Base-by-base conservation (phyloP, 108 stramenopile species). In the Pinguiococcus pyrenoidosus region DNA sequence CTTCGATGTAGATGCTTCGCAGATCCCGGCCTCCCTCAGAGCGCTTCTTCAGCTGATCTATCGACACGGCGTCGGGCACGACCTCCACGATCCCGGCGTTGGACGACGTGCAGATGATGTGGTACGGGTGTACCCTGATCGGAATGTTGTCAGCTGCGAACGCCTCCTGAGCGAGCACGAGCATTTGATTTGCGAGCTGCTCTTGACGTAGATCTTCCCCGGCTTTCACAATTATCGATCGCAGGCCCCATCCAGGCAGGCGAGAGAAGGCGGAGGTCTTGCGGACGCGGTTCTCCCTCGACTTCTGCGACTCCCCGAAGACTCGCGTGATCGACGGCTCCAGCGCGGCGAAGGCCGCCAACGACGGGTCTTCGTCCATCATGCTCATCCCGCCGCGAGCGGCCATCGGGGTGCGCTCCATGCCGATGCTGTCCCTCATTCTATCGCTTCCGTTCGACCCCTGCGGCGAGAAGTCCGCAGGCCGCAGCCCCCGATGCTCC, bases 151-250 rank as follows among this genome's bases (percentile, higher is more conserved):
- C 63, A 21, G 27, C 27, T 26, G 57, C 36, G 37, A 68, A 72
- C 22, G 65, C 51, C 14, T 38, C 25, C 28, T 54, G 29, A 3
- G 56, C 52, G 4, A 63, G 53, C 13, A 35, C 17, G 17, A 63
- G 59, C 16, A 38, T 32, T 33, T 5, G 37, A 5, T 37, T 65
- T 12, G 71, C 71, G 32, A 73, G 22, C 18, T 46, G 29, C 25
- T 73, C 71, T 44, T 57, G 51, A 16, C 64, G 39, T 16, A 73
- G 33, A n/a, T 73, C 71, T n/a, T 70, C 71, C 10, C 69, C 71
- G 12, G 71, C 64, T 37, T 73, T 73, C 28, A 73, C 71, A 4
- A 73, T 61, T 23, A 73, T 68, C 26, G 54, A 34, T 7, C 59
- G 44, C 9, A 73, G 46, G 22, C 43, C 29, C 67, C 67, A 72